Evolutionary conservation across 805 yeast species (phyloP).

Genomic region (Myxozyma geophila): DNA sequence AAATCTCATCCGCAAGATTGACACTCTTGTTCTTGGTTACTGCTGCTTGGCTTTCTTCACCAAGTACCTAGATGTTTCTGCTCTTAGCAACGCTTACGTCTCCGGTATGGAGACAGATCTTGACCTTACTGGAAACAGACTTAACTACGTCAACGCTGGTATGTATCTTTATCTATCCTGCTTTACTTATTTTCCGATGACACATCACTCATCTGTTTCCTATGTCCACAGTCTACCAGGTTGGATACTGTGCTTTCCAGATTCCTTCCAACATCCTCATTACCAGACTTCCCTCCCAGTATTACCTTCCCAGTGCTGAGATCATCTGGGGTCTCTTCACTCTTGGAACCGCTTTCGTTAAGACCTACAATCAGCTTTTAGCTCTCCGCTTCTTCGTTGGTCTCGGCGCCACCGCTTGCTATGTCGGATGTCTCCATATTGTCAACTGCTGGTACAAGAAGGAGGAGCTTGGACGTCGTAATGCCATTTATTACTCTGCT

Average conservation of each 20-base stretch:
- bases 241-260: slow-evolving; percentile 66
- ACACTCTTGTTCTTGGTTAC: slow-evolving; percentile 57
- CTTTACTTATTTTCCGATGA: no score
- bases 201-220: no score
- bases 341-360: slow-evolving; percentile 57
- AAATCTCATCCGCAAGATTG: slow-evolving; percentile 57
- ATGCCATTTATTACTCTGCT: slow-evolving; percentile 63
- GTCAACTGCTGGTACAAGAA: slow-evolving; percentile 55
- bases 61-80: slow-evolving; percentile 65
- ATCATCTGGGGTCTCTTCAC: slow-evolving; percentile 72
- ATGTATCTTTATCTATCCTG: neutral
- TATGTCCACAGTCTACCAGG: slow-evolving; percentile 56
- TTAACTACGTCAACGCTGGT: slow-evolving; percentile 58
- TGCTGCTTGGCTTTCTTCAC: slow-evolving; percentile 69
- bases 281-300: slow-evolving; percentile 60
- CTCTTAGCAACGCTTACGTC: slow-evolving; percentile 67
- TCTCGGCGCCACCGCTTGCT: slow-evolving; percentile 69
- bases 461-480: slow-evolving; percentile 63
- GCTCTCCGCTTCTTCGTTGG: slow-evolving; percentile 71
- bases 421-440: slow-evolving; percentile 51
- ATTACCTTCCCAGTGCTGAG: slow-evolving; percentile 61
- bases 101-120: slow-evolving; percentile 63
- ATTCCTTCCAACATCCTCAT: slow-evolving; percentile 64
- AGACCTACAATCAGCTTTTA: slow-evolving; percentile 57
- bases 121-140: slow-evolving; percentile 63